Percentiles rank a stretch among this genome's conserved stretches.
Conservation (phyloP, 2,329 filamentous ascomycete species). For the Camptophora hylomeconis region DNA sequence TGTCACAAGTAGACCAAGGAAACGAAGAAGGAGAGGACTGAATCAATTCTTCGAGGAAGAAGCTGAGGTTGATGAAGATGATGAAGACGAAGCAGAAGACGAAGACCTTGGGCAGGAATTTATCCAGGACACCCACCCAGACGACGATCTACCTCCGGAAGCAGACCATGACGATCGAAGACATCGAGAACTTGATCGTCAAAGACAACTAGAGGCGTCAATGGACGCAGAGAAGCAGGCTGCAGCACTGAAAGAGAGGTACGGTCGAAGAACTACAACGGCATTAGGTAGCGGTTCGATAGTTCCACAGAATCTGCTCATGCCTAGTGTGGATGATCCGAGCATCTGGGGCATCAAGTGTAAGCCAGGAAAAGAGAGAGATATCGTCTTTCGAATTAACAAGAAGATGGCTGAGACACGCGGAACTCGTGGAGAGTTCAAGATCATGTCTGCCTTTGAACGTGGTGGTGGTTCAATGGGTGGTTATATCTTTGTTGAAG, state of each 20-base stretch:
- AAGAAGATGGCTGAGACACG: slow-evolving; percentile 74
- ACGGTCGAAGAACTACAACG: slow-evolving; percentile 62
- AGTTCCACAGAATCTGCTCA: slow-evolving; percentile 70
- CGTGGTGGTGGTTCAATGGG: slow-evolving; percentile 74
- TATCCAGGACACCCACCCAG: slow-evolving; percentile 79
- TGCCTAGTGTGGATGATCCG: slow-evolving; percentile 88
- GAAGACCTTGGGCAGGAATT: slow-evolving; percentile 74
- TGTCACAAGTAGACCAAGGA: slow-evolving; percentile 55
- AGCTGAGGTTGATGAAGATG: slow-evolving; percentile 90
- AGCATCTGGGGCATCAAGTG: slow-evolving; percentile 91
- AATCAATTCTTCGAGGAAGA: slow-evolving; percentile 94
- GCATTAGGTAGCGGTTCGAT: slow-evolving; percentile 56
- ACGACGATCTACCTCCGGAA: slow-evolving; percentile 65
- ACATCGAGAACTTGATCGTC: slow-evolving; percentile 86
- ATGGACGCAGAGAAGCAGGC: slow-evolving; percentile 92
- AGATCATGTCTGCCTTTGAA: slow-evolving; percentile 85
- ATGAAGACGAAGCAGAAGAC: slow-evolving; percentile 82
- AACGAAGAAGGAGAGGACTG: slow-evolving; percentile 59
- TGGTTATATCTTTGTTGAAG: slow-evolving; percentile 92
- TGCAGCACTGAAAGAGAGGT: slow-evolving; percentile 72
- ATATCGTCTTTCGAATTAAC: slow-evolving; percentile 76
- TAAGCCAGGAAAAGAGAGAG: slow-evolving; percentile 88
- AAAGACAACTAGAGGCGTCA: slow-evolving; percentile 73
- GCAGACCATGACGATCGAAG: slow-evolving; percentile 78
- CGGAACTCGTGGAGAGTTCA: slow-evolving; percentile 65